Base-by-base conservation (phyloP, 768 basidiomycete genomes). In the Amanita exitialis region DNA sequence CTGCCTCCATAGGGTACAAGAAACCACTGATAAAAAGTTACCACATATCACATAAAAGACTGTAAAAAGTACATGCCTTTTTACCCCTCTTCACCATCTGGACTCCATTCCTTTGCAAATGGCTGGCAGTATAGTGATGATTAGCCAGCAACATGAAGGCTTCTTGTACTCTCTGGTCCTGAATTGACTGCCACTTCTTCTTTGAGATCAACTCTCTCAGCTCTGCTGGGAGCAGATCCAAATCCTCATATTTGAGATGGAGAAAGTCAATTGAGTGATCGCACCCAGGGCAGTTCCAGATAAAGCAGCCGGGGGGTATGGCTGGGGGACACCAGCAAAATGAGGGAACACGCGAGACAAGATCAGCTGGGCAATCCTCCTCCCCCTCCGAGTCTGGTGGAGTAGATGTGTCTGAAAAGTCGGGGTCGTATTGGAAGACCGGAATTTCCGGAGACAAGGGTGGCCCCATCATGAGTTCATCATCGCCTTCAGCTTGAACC, bases 241-340 rank as follows among this genome's bases (percentile, higher is more conserved):
- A 53, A 43, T 73, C 61, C 21, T 70, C 66, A 12, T 64, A 61
- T 4, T 62, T 63, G 30, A 73, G 63, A 28, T 70, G 52, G 30
- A 76, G 62, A 10, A 84, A 55, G 60, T 83, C 69, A 45, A 83
- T 71, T 0, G 55, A 42, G 53, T 75, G 69, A 4, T 52, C 18
- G 61, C 82, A 84, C 6, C 70, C 57, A 8, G 73, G 71, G 56
- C 82, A 84, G 54, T 63, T 61, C 82, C 82, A 84, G 18, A 64
- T 66, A 53, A 78, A 70, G 25, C 72, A 63, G 2, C 70, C 70
- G 6, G 62, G 61, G 7, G 68, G 70, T 35, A 80, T 62, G 0
- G 55, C 51, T 5, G 80, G 79, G 0, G 64, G 60, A 7, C 58
- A 44, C 34, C 60, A 63, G 44, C 70, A 60, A 44, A 65, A 64